These are phyloP conservation scores for Paulownia fortunei DNA, from an alignment of 257 asterid species.

Conservation along the genomic window DNA sequence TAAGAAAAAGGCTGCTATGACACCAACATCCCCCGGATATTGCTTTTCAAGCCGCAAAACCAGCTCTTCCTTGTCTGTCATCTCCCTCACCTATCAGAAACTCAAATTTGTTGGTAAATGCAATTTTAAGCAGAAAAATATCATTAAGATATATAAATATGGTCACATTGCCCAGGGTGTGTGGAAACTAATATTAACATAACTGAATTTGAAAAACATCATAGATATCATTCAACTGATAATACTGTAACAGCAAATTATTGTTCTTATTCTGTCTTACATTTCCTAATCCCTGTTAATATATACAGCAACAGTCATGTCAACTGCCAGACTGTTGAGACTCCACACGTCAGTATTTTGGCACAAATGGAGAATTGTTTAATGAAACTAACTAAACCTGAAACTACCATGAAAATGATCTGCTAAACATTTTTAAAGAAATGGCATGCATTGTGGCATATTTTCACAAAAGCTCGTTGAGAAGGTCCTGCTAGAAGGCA, in stretches of 20 bases:
- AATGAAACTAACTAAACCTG: not conserved
- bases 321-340: not conserved
- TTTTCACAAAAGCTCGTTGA: not conserved
- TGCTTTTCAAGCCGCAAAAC: conserved; percentile 80
- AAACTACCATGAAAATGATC: too few relatives aligned
- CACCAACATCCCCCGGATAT: conserved; percentile 85
- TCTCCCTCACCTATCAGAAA: conserved; percentile 53
- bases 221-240: not conserved
- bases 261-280: too few relatives aligned
- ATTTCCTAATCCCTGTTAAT: not conserved
- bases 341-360: not conserved
- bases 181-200: conserved; percentile 4
- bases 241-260: not conserved
- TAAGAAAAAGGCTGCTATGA: conserved; percentile 78
- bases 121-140: conserved; percentile 2
- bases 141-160: not conserved
- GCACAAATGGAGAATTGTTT: not conserved
- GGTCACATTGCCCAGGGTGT: not conserved
- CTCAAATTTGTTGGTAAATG: not conserved
- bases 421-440: not conserved
- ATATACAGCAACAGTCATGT: not conserved
- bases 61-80: conserved; percentile 77
- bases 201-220: too few relatives aligned
- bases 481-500: not conserved
- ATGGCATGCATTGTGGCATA: not conserved